These are phyloP conservation scores for Plenodomus biglobosus DNA, from an alignment of 2,329 filamentous ascomycete species.

Conservation along the genomic window DNA sequence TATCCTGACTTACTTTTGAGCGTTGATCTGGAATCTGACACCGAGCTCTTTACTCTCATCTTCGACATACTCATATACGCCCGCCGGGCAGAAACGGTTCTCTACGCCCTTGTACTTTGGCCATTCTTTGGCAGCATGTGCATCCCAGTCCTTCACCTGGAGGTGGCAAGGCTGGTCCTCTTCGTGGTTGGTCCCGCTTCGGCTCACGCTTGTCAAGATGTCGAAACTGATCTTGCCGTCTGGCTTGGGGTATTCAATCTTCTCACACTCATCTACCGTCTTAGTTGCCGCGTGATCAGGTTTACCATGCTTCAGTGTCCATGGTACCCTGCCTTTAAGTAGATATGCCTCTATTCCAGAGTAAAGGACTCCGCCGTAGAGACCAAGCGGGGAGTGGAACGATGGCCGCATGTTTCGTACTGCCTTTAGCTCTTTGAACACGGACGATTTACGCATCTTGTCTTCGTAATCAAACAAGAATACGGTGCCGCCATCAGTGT, in stretches of 20 bases:
- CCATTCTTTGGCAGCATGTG: conserved; percentile 79
- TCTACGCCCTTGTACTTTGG: conserved; percentile 89
- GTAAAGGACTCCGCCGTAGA: conserved; percentile 89
- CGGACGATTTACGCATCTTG: conserved; percentile 76
- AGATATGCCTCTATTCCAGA: conserved; percentile 90
- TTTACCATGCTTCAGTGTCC: conserved; percentile 85
- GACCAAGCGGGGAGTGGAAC: conserved; percentile 82
- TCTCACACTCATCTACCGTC: conserved; percentile 73
- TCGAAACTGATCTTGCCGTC: conserved; percentile 95
- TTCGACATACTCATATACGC: conserved; percentile 97
- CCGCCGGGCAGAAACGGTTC: conserved; percentile 95
- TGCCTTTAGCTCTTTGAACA: conserved; percentile 92
- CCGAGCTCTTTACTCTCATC: conserved; percentile 83
- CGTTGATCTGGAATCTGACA: conserved; percentile 95
- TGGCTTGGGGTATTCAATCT: conserved; percentile 96
- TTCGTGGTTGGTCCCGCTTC: conserved; percentile 97
- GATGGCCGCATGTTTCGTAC: conserved; percentile 97
- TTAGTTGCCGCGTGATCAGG: conserved; percentile 79
- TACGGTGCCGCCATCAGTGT: conserved; percentile 65
- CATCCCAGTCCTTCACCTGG: conserved; percentile 93
- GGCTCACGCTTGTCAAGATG: conserved; percentile 90
- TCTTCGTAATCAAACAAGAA: conserved; percentile 97
- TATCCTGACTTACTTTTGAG: conserved; percentile 77
- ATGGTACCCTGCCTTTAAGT: conserved; percentile 81
- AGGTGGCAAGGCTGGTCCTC: conserved; percentile 97